phyloP scores from a whole-genome alignment of 2,329 filamentous ascomycete species.

The Trichophaea hybrida region DNA sequence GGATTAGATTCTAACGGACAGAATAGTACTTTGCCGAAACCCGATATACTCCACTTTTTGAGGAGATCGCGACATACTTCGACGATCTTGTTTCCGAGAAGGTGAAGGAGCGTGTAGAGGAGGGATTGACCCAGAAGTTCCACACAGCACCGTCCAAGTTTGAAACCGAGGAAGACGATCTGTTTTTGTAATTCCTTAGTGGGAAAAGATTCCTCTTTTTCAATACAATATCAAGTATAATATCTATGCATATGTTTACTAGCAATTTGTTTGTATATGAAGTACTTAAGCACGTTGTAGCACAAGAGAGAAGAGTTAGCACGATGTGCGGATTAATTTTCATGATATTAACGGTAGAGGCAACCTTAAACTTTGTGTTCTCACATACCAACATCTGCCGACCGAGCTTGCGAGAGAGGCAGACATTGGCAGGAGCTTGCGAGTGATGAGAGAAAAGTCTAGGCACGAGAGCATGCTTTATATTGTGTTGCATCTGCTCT shows the following conservation, averaged over 20 bases:
- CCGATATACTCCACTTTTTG: conserved; percentile 33
- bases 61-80: conserved; percentile 36
- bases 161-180: neutral
- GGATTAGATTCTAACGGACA: conserved; percentile 3
- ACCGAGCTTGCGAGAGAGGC: too few species aligned
- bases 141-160: neutral
- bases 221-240: neutral
- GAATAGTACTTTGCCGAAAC: conserved; percentile 33
- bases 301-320: too few species aligned
- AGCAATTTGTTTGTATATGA: conserved; percentile 2
- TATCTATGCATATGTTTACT: neutral
- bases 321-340: too few species aligned
- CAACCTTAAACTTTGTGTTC: too few species aligned
- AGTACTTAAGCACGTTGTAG: too few species aligned
- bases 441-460: too few species aligned
- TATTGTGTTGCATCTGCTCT: too few species aligned
- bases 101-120: neutral
- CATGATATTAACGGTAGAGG: too few species aligned
- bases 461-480: too few species aligned
- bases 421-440: too few species aligned
- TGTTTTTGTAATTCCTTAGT: neutral
- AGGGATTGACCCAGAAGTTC: neutral
- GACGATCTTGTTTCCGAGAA: conserved; percentile 28
- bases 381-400: too few species aligned
- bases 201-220: neutral